These are phyloP conservation scores for Pseudogymnoascus sp. DNA, from an alignment of 2,329 filamentous ascomycete genomes.

Conservation along the genomic window DNA sequence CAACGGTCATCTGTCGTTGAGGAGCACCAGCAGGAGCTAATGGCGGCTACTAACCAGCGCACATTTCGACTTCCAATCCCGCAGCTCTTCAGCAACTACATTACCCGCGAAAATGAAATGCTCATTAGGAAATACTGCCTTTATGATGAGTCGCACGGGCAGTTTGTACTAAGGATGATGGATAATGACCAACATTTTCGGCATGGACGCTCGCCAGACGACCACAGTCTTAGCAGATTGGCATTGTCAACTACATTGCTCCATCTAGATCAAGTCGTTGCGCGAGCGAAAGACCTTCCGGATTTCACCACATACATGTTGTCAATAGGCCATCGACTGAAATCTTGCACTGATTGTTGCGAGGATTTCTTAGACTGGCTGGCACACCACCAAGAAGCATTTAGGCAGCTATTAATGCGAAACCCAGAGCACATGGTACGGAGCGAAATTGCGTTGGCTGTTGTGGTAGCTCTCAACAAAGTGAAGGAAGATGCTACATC, in stretches of 20 bases:
- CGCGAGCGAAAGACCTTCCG: constrained; percentile 60
- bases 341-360: constrained; percentile 46
- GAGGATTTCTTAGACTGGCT: constrained; percentile 56
- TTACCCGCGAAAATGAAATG: constrained; percentile 63
- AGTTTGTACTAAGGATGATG: constrained; percentile 58
- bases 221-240: constrained; percentile 37
- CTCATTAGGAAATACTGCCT: constrained; percentile 71
- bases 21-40: constrained; percentile 41
- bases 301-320: constrained; percentile 50
- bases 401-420: constrained; percentile 58
- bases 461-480: constrained; percentile 44
- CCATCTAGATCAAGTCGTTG: constrained; percentile 69
- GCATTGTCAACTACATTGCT: constrained; percentile 50
- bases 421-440: constrained; percentile 52
- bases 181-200: constrained; percentile 44
- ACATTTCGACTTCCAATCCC: constrained; percentile 41
- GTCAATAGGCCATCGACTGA: constrained; percentile 43
- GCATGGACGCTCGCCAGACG: constrained; percentile 21
- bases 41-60: constrained; percentile 27
- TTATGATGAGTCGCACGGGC: constrained; percentile 63
- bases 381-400: constrained; percentile 41
- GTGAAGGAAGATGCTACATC: constrained; percentile 43
- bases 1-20: constrained; percentile 65
- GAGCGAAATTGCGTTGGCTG: constrained; percentile 39
- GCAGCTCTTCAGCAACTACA: constrained; percentile 44